phyloP scores from a whole-genome alignment of 2,329 filamentous ascomycete genomes.

The Dactylonectria estremocensis region DNA sequence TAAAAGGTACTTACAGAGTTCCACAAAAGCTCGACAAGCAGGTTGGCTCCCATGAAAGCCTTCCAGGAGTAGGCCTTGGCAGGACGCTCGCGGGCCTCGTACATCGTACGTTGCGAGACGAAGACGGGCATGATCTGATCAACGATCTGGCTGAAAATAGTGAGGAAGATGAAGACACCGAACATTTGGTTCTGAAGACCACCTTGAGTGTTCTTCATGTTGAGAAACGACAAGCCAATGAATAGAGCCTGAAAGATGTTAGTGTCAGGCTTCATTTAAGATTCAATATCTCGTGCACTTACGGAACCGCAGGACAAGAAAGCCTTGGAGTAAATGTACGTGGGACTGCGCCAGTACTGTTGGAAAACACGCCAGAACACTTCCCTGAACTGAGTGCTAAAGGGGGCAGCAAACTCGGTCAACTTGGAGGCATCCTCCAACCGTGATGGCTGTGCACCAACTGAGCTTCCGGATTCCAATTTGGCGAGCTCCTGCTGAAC shows the following conservation, averaged over 20 bases:
- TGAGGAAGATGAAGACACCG: conserved; percentile 78
- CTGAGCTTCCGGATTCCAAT: neutral
- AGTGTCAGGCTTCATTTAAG: neutral
- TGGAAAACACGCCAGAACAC: neutral
- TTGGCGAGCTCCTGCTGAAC: neutral
- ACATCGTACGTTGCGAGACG: conserved; percentile 75
- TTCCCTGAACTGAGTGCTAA: neutral
- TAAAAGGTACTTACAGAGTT: conserved; percentile 10
- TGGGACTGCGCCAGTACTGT: neutral
- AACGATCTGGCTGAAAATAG: conserved; percentile 75
- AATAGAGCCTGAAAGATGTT: conserved; percentile 61
- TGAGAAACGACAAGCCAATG: conserved; percentile 78
- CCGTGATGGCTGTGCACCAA: neutral
- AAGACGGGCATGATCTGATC: conserved; percentile 80
- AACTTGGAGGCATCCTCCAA: neutral
- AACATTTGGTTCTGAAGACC: conserved; percentile 80
- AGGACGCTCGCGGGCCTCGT: conserved; percentile 76
- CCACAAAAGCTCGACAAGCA: conserved; percentile 27
- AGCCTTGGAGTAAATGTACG: neutral
- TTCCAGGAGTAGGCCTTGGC: conserved; percentile 77
- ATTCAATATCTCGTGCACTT: neutral
- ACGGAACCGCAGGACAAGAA: neutral
- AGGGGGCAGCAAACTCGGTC: neutral
- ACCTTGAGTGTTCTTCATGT: conserved; percentile 70
- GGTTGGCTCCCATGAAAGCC: conserved; percentile 70